phyloP scores from a whole-genome alignment of 805 yeast genomes.

The Candida jianshihensis region DNA sequence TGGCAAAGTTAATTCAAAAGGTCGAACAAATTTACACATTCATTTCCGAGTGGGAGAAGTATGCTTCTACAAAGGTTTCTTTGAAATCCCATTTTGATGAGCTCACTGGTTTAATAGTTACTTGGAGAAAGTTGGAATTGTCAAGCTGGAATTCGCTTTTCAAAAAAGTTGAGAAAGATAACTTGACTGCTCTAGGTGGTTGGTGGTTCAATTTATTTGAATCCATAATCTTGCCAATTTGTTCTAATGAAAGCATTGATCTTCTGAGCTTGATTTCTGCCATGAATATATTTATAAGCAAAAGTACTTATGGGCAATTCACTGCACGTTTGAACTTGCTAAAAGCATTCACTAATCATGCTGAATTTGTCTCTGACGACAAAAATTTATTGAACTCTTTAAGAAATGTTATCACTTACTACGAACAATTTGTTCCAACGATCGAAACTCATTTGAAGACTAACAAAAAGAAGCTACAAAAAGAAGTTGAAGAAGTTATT shows the following conservation, averaged over 20 bases:
- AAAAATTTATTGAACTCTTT: slow-evolving; percentile 34
- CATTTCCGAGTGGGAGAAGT: slow-evolving; percentile 89
- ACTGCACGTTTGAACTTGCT: slow-evolving; percentile 50
- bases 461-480: slow-evolving; percentile 54
- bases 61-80: slow-evolving; percentile 74
- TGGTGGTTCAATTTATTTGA: slow-evolving; percentile 95
- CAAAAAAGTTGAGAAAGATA: slow-evolving; percentile 47
- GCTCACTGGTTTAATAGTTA: slow-evolving; percentile 63
- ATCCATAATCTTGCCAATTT: slow-evolving; percentile 49
- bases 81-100: slow-evolving; percentile 47
- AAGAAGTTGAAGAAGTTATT: slow-evolving; percentile 79
- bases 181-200: slow-evolving; percentile 49
- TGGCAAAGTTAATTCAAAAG: slow-evolving; percentile 72
- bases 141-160: slow-evolving; percentile 80
- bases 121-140: slow-evolving; percentile 88
- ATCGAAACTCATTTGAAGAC: slow-evolving; percentile 39
- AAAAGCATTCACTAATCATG: slow-evolving; percentile 56
- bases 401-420: slow-evolving; percentile 53
- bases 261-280: slow-evolving; percentile 42
- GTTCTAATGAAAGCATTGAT: slow-evolving; percentile 29
- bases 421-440: slow-evolving; percentile 51
- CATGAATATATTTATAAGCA: slow-evolving; percentile 67
- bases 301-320: slow-evolving; percentile 74
- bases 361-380: slow-evolving; percentile 25
- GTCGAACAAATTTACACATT: slow-evolving; percentile 80